Base-by-base conservation (phyloP, 352 stramenopile species). In the Phytophthora ohioensis region DNA sequence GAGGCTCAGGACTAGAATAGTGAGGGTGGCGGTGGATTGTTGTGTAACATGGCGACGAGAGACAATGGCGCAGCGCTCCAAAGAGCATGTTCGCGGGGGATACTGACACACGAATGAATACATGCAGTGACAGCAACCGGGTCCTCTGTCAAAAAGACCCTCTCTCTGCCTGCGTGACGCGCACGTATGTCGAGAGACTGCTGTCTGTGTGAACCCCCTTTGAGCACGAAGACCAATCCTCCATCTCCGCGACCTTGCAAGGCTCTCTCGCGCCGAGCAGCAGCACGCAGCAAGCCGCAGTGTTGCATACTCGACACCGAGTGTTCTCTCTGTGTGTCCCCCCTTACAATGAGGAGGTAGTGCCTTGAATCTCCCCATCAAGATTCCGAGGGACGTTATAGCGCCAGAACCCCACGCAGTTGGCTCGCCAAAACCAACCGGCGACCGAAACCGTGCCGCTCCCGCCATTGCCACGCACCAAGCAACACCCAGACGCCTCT, bases 341-440 rank as follows among this genome's bases (percentile, higher is more conserved):
- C 68, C 85, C 77, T 93, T 93, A 93, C 85, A 93, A 93, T 87
- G 85, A 82, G 73, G 71, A 91, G 73, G 82, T 84, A 88, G 83
- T 90, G 85, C 76, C 82, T 87, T 77, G 67, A 88, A 80, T 64
- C 81, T 85, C 69, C 79, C 58, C 84, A 91, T 93, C 84, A 93
- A 91, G 85, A 93, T 93, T 89, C 79, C 71, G 85, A 79, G 66
- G 79, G 85, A 91, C 85, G 61, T 63, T 54, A 52, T 64, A 36
- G 51, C 32, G 43, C 65, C 52, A 81, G 49, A 64, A 71, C 59
- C 45, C 74, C 73, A 66, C 77, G 42, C 67, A 67, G 66, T 69
- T 77, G 69, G 85, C 78, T 93, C 84, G 85, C 85, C 85, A 88
- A 89, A 91, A 82, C 81, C 83, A 73, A 77, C 76, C 52, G 83